These are phyloP conservation scores for Balansia obtecta DNA, from an alignment of 2,329 filamentous ascomycete genomes.

Conservation along the genomic window DNA sequence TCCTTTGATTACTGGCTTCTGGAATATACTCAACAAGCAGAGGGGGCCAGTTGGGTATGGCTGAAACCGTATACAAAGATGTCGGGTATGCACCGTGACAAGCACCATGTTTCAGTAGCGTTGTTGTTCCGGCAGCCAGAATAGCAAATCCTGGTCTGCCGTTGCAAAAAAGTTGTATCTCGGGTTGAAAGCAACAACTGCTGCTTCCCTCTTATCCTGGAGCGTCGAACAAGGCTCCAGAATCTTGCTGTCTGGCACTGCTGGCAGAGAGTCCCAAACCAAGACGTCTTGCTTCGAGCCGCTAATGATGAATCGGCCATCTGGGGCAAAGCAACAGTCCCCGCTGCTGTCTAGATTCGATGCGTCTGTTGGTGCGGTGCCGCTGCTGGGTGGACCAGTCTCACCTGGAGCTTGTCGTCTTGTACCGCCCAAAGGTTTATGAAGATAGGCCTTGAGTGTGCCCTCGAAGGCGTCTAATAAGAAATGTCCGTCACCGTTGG, in stretches of 20 bases:
- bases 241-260: constrained; percentile 41
- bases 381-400: constrained; percentile 14
- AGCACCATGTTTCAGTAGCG: constrained; percentile 18
- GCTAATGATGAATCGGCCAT: constrained; percentile 79
- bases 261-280: constrained; percentile 70
- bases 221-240: constrained; percentile 52
- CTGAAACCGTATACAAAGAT: not conserved
- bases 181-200: constrained; percentile 78
- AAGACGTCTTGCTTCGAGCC: constrained; percentile 64
- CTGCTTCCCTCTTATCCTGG: constrained; percentile 55
- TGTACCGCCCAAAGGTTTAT: constrained; percentile 41
- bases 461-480: constrained; percentile 90
- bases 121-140: constrained; percentile 64
- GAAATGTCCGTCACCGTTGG: constrained; percentile 75
- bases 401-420: constrained; percentile 43
- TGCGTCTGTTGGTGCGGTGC: constrained; percentile 20
- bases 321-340: constrained; percentile 80
- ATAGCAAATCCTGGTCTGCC: constrained; percentile 71
- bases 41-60: no score
- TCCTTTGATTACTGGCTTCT: no score
- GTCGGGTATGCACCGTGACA: no score
- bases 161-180: constrained; percentile 85
- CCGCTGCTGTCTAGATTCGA: constrained; percentile 46
- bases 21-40: no score
- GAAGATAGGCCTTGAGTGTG: constrained; percentile 61